These are phyloP conservation scores for Rubia occidens DNA, from an alignment of 305 asterid species.

Conservation along the genomic window DNA sequence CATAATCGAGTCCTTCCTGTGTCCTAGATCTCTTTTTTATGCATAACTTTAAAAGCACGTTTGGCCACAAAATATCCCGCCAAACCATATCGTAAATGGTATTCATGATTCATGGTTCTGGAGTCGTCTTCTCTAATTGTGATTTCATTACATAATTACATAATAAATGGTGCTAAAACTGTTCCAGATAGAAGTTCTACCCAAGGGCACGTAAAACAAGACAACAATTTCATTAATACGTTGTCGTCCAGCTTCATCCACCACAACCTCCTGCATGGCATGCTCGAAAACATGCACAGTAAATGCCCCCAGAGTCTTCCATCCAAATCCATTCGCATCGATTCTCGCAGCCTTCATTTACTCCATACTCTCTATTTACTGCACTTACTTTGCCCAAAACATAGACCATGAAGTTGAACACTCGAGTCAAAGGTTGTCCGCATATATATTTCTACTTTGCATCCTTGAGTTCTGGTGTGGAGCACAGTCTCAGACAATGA, in stretches of 20 bases:
- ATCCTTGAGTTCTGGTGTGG: background rate
- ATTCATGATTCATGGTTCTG: background rate
- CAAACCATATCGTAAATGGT: too few relatives aligned
- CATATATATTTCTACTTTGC: background rate
- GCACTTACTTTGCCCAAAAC: background rate
- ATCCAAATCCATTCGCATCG: slow-evolving; percentile 17
- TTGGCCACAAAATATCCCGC: too few relatives aligned
- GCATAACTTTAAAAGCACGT: too few relatives aligned
- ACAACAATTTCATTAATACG: background rate
- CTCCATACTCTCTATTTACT: background rate
- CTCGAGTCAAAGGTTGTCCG: background rate
- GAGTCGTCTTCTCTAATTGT: background rate
- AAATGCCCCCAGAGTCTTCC: slow-evolving; percentile 1
- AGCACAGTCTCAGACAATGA: slow-evolving; percentile 17
- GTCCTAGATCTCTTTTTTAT: too few relatives aligned
- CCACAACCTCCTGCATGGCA: slow-evolving; percentile 13
- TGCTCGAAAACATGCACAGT: background rate
- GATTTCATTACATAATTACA: background rate
- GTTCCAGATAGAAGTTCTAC: background rate
- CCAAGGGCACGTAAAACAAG: background rate
- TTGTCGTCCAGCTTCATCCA: background rate
- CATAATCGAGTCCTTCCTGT: too few relatives aligned
- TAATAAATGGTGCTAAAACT: background rate
- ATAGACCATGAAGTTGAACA: background rate
- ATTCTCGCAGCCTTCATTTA: slow-evolving; percentile 11